phyloP scores from a whole-genome alignment of 2,329 filamentous ascomycete species.

The Alternaria metachromatica region DNA sequence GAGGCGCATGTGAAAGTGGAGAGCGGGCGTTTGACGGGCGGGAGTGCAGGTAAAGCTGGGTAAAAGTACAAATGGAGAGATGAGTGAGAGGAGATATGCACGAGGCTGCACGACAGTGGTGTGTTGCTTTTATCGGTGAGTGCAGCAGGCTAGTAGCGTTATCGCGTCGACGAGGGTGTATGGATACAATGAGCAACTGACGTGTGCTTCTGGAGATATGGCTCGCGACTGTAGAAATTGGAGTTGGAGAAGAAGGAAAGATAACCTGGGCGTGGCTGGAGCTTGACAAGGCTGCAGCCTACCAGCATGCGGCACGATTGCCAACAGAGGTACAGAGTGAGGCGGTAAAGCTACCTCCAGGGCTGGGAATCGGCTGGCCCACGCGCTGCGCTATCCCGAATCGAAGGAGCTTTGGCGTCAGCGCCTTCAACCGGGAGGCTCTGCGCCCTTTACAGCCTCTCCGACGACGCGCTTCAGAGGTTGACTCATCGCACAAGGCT shows the following conservation, averaged over 20 bases:
- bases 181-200: neutral
- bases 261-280: conserved; percentile 30
- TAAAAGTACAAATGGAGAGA: conserved; percentile 6
- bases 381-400: conserved; percentile 23
- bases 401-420: conserved; percentile 5
- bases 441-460: conserved; percentile 18
- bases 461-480: neutral
- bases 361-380: conserved; percentile 21
- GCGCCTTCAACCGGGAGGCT: conserved; percentile 13
- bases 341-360: conserved; percentile 33
- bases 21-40: conserved; percentile 1
- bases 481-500: conserved; percentile 23
- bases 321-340: conserved; percentile 24
- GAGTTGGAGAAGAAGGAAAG: conserved; percentile 3
- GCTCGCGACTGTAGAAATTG: neutral
- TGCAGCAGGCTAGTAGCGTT: conserved; percentile 4
- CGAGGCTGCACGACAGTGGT: conserved; percentile 16
- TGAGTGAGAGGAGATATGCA: conserved; percentile 10
- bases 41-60: neutral
- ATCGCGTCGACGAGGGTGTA: neutral
- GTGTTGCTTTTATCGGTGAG: conserved; percentile 15
- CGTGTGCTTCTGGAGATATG: neutral
- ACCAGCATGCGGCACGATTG: conserved; percentile 24
- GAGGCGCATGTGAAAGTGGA: conserved; percentile 18
- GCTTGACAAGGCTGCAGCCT: conserved; percentile 28